Evolutionary conservation across 495 filamentous ascomycete genomes (phyloP).

Genomic region (Paragyromitra xinjiangensis): DNA sequence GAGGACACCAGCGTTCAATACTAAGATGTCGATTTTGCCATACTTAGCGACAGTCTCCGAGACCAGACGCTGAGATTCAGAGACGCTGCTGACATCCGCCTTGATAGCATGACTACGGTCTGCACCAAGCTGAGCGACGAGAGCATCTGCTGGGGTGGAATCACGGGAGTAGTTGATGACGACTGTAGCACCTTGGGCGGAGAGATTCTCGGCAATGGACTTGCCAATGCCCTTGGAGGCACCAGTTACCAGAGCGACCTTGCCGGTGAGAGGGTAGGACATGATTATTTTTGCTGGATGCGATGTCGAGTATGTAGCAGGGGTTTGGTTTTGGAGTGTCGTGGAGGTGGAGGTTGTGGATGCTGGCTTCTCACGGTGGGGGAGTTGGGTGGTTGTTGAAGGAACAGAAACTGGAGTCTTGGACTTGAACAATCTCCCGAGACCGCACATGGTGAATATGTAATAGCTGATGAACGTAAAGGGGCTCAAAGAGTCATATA

Average conservation of each 20-base stretch:
- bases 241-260: slow-evolving; percentile 73
- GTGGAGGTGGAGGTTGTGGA: neutral
- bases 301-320: neutral
- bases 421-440: slow-evolving; percentile 8
- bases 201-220: slow-evolving; percentile 66
- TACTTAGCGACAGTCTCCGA: slow-evolving; percentile 71
- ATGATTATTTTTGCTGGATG: slow-evolving; percentile 25
- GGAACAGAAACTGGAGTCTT: neutral
- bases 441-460: slow-evolving; percentile 16
- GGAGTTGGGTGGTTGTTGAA: neutral
- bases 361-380: neutral
- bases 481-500: slow-evolving; percentile 3
- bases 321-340: neutral
- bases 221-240: slow-evolving; percentile 74
- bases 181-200: slow-evolving; percentile 68
- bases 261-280: slow-evolving; percentile 62
- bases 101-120: slow-evolving; percentile 69
- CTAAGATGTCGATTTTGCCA: slow-evolving; percentile 72
- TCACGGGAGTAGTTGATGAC: slow-evolving; percentile 71
- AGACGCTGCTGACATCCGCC: slow-evolving; percentile 75
- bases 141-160: slow-evolving; percentile 63
- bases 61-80: slow-evolving; percentile 72
- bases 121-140: slow-evolving; percentile 67
- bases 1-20: slow-evolving; percentile 69
- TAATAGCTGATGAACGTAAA: neutral